Percentiles rank a stretch among this genome's conserved stretches.
phyloP scores from a whole-genome alignment of 495 filamentous ascomycete genomes.

The Penicillium soppii region DNA sequence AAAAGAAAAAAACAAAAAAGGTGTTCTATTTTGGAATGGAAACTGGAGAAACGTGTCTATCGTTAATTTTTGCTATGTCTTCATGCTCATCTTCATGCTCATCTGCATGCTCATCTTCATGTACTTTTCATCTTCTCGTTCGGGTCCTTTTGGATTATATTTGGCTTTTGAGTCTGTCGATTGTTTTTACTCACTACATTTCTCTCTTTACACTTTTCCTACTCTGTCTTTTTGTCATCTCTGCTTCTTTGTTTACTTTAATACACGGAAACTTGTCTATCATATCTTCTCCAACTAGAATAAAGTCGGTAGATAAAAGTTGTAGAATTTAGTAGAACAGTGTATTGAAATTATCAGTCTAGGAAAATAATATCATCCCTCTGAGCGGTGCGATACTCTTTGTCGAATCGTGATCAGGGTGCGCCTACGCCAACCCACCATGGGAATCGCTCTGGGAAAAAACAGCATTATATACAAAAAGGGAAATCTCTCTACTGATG shows the following conservation, averaged over 20 bases:
- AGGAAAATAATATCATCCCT: too few relatives aligned
- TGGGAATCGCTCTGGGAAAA: too few relatives aligned
- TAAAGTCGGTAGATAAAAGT: neutral
- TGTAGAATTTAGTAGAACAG: too few relatives aligned
- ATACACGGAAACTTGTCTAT: neutral
- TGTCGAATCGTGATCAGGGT: too few relatives aligned
- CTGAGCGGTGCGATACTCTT: too few relatives aligned
- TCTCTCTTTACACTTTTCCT: neutral
- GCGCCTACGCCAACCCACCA: too few relatives aligned
- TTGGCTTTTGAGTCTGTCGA: neutral
- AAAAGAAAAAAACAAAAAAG: slow-evolving; percentile 9
- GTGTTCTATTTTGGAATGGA: neutral
- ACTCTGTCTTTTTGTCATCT: neutral
- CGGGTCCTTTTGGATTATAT: neutral
- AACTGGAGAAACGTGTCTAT: too few relatives aligned
- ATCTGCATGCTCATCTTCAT: too few relatives aligned
- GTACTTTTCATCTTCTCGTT: neutral
- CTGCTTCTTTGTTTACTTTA: slow-evolving; percentile 1
- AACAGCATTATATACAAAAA: too few relatives aligned
- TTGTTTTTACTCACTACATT: neutral
- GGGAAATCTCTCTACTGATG: too few relatives aligned
- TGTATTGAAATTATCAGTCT: too few relatives aligned
- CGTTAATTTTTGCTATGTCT: slow-evolving; percentile 6
- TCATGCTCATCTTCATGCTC: neutral
- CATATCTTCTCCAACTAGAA: neutral